Percentiles rank a stretch among this genome's conserved stretches.
Conservation (phyloP, 2,329 filamentous ascomycete genomes). For the Graphilbum fragrans region DNA sequence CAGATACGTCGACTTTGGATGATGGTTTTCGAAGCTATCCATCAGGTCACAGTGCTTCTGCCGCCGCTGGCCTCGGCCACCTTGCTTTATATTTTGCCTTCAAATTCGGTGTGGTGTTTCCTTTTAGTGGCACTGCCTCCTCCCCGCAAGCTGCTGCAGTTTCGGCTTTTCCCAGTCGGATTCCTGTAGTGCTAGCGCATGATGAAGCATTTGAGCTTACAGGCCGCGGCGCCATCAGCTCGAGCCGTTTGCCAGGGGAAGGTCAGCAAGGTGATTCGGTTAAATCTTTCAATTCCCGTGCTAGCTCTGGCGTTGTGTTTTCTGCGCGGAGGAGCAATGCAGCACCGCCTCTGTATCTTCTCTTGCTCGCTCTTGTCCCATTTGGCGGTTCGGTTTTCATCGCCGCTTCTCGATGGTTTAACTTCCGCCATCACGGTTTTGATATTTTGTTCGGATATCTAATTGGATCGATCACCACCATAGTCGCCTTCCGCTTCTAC, state of each 20-base stretch:
- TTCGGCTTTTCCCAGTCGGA: constrained; percentile 66
- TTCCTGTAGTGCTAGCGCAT: constrained; percentile 16
- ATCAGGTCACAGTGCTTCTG: constrained; percentile 62
- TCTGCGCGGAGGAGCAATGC: constrained; percentile 62
- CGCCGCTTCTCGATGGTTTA: constrained; percentile 72
- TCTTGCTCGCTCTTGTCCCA: constrained; percentile 58
- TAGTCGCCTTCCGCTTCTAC: constrained; percentile 74
- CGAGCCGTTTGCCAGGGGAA: constrained; percentile 17
- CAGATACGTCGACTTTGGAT: constrained; percentile 46
- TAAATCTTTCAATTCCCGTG: background rate
- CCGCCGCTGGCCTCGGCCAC: constrained; percentile 73
- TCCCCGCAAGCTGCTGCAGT: constrained; percentile 26
- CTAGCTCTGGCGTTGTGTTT: constrained; percentile 20
- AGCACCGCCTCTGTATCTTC: constrained; percentile 69
- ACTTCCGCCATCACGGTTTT: constrained; percentile 86
- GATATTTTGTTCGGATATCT: constrained; percentile 79
- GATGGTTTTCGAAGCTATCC: constrained; percentile 83
- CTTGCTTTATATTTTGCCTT: constrained; percentile 77
- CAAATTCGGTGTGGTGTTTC: constrained; percentile 65
- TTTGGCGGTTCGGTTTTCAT: constrained; percentile 70
- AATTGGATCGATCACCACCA: constrained; percentile 60
- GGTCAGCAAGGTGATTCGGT: background rate
- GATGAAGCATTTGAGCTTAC: constrained; percentile 19
- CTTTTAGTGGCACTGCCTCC: constrained; percentile 39
- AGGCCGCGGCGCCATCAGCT: constrained; percentile 14